phyloP scores from a whole-genome alignment of 352 stramenopile species.

The Phytophthora ramorum region DNA sequence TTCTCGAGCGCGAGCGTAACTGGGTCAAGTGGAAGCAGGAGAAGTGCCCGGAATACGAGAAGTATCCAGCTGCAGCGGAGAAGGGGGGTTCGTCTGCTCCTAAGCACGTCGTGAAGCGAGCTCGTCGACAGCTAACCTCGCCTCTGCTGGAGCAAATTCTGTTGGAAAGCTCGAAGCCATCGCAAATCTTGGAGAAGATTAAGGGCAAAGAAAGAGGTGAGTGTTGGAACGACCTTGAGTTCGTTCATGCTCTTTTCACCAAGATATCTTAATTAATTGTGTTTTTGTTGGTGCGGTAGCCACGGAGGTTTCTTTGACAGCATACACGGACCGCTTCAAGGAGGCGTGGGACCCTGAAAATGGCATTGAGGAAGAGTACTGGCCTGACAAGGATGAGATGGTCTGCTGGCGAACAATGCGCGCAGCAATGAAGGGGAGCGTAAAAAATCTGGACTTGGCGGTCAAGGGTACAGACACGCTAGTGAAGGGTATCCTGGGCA shows the following conservation, averaged over 20 bases:
- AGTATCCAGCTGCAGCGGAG: slow-evolving; percentile 35
- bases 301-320: slow-evolving; percentile 67
- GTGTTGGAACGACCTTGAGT: neutral
- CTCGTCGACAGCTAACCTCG: slow-evolving; percentile 43
- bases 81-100: slow-evolving; percentile 28
- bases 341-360: slow-evolving; percentile 95
- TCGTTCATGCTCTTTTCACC: neutral
- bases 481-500: slow-evolving; percentile 75
- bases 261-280: neutral
- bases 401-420: slow-evolving; percentile 88
- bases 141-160: slow-evolving; percentile 82
- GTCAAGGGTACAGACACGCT: slow-evolving; percentile 65
- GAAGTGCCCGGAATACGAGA: slow-evolving; percentile 87
- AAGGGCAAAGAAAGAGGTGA: slow-evolving; percentile 68
- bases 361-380: slow-evolving; percentile 96
- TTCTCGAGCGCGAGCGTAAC: slow-evolving; percentile 90
- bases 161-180: slow-evolving; percentile 77
- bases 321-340: slow-evolving; percentile 91
- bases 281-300: slow-evolving; percentile 34
- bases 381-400: slow-evolving; percentile 94
- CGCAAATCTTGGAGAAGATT: slow-evolving; percentile 77
- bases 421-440: slow-evolving; percentile 74
- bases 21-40: slow-evolving; percentile 93
- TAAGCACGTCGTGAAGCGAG: slow-evolving; percentile 34
- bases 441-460: slow-evolving; percentile 75